These are phyloP conservation scores for Penicillium sp. DNA, from an alignment of 2,329 filamentous ascomycete genomes.

Conservation along the genomic window DNA sequence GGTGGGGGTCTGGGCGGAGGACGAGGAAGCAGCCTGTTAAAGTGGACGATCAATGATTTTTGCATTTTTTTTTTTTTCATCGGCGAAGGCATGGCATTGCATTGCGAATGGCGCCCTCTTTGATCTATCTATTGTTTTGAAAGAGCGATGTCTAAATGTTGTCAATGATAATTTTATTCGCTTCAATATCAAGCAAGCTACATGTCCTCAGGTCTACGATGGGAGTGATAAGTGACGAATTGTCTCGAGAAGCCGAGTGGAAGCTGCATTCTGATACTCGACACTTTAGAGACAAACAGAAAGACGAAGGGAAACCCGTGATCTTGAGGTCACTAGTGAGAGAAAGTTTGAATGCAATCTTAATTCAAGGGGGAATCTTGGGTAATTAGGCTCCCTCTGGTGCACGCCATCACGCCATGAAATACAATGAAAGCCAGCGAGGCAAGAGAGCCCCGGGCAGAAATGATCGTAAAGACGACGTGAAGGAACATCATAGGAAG, in stretches of 20 bases:
- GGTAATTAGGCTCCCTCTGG: constrained; percentile 18
- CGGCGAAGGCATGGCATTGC: constrained; percentile 13
- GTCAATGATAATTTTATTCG: not conserved
- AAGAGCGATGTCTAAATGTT: constrained; percentile 5
- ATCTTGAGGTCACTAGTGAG: not conserved
- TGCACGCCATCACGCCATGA: constrained; percentile 19
- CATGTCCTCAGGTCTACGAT: not conserved
- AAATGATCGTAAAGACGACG: not conserved
- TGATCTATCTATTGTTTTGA: constrained; percentile 1
- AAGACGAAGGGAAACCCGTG: not conserved
- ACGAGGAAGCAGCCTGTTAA: constrained; percentile 34
- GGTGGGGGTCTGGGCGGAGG: constrained; percentile 37
- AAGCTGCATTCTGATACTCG: not conserved
- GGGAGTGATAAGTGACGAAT: not conserved
- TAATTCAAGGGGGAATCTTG: constrained; percentile 25
- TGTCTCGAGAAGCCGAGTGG: not conserved
- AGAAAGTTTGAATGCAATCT: constrained; percentile 4
- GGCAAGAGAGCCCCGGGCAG: not conserved
- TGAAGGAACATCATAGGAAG: constrained; percentile 4
- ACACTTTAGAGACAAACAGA: not conserved
- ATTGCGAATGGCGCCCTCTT: constrained; percentile 20
- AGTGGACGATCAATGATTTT: constrained; percentile 17
- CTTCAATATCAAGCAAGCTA: not conserved
- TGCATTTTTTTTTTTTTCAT: constrained; percentile 4
- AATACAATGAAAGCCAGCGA: constrained; percentile 7